Evolutionary conservation across 352 stramenopile species (phyloP), one percentile per base, ranked within the genome.

Genomic region (Achlya hypogyna): DNA sequence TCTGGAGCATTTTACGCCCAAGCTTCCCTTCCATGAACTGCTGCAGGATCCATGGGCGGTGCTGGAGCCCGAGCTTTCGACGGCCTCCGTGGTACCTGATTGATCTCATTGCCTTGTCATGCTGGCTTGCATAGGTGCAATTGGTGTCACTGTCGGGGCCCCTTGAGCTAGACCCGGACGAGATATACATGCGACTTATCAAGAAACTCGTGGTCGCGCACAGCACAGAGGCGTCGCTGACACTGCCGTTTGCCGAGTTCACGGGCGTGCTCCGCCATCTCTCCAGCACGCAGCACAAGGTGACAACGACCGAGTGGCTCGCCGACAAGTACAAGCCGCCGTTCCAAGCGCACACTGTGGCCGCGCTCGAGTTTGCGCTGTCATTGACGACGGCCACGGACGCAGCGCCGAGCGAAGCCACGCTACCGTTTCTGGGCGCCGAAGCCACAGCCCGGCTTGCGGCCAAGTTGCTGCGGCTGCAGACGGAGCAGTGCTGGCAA

Each of bases 161-260:
- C 22, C 71, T 93, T 53, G 77, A 75, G 18, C 65, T 93, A 9
- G 72, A 91, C 22, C 71, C 77, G 0, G 81, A 93, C 58, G 81
- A 93, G 54, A 28, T 90, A 20, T 74, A 87, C 62, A 91, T 93
- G 73, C 51, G 90, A 29, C 67, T 91, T 22, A 53, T 93, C 12
- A 90, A 89, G 54, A 87, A 81, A 43, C 78, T 90, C 70, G 74
- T 93, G 20, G 53, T 71, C 45, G 43, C 18, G 5, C 29, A 54
- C 20, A 62, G 9, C 6, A 35, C 60, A 12, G 31, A 56, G 25
- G 12, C 14, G 31, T 56, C 49, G 31, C 18, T 56, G 62, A 65
- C 65, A 47, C 34, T 67, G 25, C 27, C 60, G 6, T 67, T 67
- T 58, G 60, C 43, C 1, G 49, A n/a, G 12, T 67, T 67, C 27